Evolutionary conservation across 2,329 filamentous ascomycete genomes (phyloP).

Genomic region (Ophiocordyceps camponoti-leonardi): DNA sequence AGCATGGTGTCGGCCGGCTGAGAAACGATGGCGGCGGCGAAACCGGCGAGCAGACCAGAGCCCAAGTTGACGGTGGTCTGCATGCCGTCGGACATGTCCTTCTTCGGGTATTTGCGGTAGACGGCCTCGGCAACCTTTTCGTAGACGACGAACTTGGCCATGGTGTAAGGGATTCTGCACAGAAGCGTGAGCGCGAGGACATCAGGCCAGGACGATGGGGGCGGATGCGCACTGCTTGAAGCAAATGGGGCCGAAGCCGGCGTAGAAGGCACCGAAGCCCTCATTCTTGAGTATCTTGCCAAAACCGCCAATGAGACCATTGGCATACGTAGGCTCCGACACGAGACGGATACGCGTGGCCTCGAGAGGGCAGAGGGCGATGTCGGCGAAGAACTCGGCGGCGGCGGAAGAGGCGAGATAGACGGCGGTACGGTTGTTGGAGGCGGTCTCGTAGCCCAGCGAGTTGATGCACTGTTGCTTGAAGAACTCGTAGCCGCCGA

Average conservation of each 20-base stretch:
- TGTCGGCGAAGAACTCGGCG: conserved; percentile 56
- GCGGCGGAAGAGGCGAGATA: conserved; percentile 55
- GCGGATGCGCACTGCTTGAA: conserved; percentile 30
- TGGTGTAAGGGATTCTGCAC: conserved; percentile 70
- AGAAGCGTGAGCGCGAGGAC: neutral
- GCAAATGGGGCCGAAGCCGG: conserved; percentile 73
- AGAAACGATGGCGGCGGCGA: conserved; percentile 73
- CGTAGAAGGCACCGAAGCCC: conserved; percentile 77
- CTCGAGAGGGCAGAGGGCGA: conserved; percentile 81
- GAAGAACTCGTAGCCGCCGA: conserved; percentile 92
- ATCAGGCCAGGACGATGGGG: neutral
- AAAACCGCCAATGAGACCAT: conserved; percentile 63
- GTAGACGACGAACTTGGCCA: conserved; percentile 90
- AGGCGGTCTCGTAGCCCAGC: conserved; percentile 61
- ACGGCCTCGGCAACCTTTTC: conserved; percentile 69
- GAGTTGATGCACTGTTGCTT: conserved; percentile 77
- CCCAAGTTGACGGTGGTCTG: conserved; percentile 71
- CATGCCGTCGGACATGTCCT: conserved; percentile 43
- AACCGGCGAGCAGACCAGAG: conserved; percentile 39
- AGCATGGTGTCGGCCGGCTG: conserved; percentile 91
- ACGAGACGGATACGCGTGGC: conserved; percentile 89
- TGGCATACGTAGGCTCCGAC: conserved; percentile 72
- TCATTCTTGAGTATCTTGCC: conserved; percentile 68
- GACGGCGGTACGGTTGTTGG: conserved; percentile 64
- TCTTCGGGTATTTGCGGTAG: conserved; percentile 56